A percentile compares a stretch with the other conserved stretches of the same genome.
phyloP scores from a whole-genome alignment of 805 yeast genomes.

The Ogataea siamensis region DNA sequence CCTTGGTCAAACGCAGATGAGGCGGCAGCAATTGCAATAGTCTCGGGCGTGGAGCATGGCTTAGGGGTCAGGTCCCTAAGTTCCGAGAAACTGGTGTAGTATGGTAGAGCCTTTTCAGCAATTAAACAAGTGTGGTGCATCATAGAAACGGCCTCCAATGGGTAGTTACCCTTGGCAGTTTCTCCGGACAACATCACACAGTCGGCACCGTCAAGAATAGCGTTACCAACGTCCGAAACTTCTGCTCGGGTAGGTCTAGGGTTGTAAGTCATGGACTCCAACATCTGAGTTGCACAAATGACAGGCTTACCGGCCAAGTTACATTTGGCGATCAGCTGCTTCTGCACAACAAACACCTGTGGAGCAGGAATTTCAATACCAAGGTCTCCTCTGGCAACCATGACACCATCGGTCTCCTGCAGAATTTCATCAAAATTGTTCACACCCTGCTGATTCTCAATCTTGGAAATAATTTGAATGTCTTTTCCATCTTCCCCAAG shows the following conservation, averaged over 20 bases:
- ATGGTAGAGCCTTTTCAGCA: constrained; percentile 96
- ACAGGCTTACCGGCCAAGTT: constrained; percentile 99
- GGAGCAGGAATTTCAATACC: constrained; percentile 99
- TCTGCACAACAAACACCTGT: constrained; percentile 97
- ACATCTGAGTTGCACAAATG: constrained; percentile 99
- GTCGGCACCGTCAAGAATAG: constrained; percentile 98
- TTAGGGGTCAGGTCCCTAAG: constrained; percentile 78
- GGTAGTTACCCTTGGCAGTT: constrained; percentile 99
- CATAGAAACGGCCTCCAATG: constrained; percentile 95
- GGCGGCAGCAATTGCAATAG: constrained; percentile 96
- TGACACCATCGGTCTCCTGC: constrained; percentile 95
- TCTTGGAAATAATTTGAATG: constrained; percentile 94
- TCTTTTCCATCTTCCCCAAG: constrained; percentile 96
- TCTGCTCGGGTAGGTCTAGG: constrained; percentile 99
- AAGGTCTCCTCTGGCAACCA: constrained; percentile 99
- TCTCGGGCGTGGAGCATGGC: constrained; percentile 93
- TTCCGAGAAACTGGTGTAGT: constrained; percentile 79
- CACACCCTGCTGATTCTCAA: constrained; percentile 99
- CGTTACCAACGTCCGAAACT: constrained; percentile 99
- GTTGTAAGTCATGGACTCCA: constrained; percentile 99
- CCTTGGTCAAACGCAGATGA: constrained; percentile 93
- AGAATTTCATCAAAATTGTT: constrained; percentile 98
- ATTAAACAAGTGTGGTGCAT: constrained; percentile 97
- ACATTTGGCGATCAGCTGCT: constrained; percentile 98
- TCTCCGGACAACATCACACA: constrained; percentile 99